These are phyloP conservation scores for Carex sylvatica DNA, from an alignment of 202 grass and related monocot species.

Conservation along the genomic window DNA sequence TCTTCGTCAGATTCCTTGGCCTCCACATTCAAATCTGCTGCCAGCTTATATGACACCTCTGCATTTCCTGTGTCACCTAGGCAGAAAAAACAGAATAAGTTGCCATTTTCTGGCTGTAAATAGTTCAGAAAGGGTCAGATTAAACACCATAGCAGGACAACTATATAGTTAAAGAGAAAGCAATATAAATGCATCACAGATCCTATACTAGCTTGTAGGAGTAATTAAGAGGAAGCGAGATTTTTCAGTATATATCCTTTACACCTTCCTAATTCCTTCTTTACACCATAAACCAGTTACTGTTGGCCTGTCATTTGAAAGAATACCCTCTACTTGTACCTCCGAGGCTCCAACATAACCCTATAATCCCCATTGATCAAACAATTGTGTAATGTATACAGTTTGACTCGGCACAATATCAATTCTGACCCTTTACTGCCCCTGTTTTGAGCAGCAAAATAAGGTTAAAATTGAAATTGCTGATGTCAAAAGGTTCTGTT, in stretches of 20 bases:
- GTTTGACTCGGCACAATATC: not conserved
- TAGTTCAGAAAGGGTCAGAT: not conserved
- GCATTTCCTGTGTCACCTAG: conserved; percentile 44
- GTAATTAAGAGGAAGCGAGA: not conserved
- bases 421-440: not conserved
- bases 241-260: conserved; percentile 10
- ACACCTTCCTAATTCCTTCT: not conserved
- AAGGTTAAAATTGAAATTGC: not conserved
- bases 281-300: not conserved
- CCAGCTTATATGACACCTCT: conserved; percentile 50
- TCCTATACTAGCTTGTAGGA: not conserved
- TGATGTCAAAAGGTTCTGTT: not conserved
- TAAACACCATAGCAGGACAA: not conserved
- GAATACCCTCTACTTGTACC: not conserved
- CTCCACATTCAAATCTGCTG: conserved; percentile 81
- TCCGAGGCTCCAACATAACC: too few relatives aligned
- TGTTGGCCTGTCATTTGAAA: not conserved
- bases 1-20: conserved; percentile 75
- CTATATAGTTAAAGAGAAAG: not conserved
- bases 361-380: not conserved
- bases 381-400: not conserved
- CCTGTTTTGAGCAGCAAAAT: not conserved
- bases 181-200: not conserved
- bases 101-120: not conserved
- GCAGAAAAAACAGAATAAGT: conserved; percentile 22